Conservation (phyloP, 371 early-diverging fungal species). For the Mortierella sp. region DNA sequence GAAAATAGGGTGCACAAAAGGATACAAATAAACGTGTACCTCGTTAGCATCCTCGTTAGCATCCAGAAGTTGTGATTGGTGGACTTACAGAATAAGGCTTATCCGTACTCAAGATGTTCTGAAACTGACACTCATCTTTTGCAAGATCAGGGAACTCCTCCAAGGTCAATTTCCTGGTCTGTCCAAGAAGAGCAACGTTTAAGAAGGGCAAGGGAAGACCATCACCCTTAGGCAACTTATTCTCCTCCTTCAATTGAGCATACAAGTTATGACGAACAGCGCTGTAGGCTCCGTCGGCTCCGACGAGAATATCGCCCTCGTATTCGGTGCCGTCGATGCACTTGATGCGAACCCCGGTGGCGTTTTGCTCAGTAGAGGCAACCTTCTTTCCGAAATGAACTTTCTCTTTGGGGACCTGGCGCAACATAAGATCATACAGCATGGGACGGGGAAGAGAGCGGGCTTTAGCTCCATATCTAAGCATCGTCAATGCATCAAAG, state of each 20-base stretch:
- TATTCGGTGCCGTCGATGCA: conserved; percentile 4
- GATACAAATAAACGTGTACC: not conserved
- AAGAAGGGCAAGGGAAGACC: not conserved
- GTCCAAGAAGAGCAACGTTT: not conserved
- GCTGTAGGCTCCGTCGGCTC: conserved; percentile 21
- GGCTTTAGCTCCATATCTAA: not conserved
- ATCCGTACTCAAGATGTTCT: not conserved
- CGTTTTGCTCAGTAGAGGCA: not conserved
- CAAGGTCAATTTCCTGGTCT: not conserved
- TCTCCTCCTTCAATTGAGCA: not conserved
- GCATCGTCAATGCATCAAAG: not conserved
- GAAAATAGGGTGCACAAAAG: not conserved
- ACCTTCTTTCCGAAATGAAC: not conserved
- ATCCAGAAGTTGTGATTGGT: not conserved
- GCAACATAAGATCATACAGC: not conserved
- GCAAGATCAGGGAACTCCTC: conserved; percentile 6
- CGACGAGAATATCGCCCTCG: conserved; percentile 21
- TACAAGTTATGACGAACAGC: conserved; percentile 13
- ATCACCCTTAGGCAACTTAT: not conserved
- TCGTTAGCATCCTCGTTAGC: no score
- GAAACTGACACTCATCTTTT: not conserved
- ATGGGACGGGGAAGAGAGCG: not conserved
- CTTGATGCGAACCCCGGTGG: not conserved
- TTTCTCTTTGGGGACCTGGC: not conserved
- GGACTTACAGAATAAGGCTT: conserved; percentile 6